Evolutionary conservation across 225 moss, liverwort and hornwort genomes (phyloP).

Genomic region (Lunularia cruciata): DNA sequence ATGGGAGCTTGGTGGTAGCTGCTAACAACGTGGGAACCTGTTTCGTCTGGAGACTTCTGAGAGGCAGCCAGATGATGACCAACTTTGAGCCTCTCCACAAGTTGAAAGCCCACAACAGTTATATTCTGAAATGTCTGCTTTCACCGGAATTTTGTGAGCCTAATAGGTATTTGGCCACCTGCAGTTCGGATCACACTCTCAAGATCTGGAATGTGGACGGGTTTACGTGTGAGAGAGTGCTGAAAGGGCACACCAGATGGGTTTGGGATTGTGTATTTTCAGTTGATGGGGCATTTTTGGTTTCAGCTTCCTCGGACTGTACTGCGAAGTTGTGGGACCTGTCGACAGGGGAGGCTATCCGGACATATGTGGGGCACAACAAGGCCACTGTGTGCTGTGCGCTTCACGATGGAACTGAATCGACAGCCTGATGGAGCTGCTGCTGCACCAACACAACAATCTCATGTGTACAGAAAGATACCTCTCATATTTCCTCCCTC

Average conservation of each 20-base stretch:
- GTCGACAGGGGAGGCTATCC: conserved; percentile 80
- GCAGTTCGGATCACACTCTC: conserved; percentile 84
- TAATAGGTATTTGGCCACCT: conserved; percentile 83
- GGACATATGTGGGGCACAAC: conserved; percentile 80
- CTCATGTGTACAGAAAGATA: neutral
- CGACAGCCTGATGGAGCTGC: conserved; percentile 32
- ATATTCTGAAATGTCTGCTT: conserved; percentile 87
- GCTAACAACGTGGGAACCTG: conserved; percentile 92
- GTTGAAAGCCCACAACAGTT: conserved; percentile 82
- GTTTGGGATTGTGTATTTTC: conserved; percentile 99
- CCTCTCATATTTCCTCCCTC: neutral
- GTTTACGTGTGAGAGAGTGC: conserved; percentile 68
- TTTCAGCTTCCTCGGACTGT: conserved; percentile 83
- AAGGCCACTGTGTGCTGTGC: conserved; percentile 95
- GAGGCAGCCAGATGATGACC: conserved; percentile 94
- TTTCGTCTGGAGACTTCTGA: conserved; percentile 90
- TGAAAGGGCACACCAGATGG: conserved; percentile 80
- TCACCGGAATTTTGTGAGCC: conserved; percentile 96
- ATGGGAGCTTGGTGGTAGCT: conserved; percentile 90
- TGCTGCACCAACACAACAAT: neutral
- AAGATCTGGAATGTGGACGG: conserved; percentile 92
- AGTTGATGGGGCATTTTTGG: conserved; percentile 90
- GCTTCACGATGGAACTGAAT: conserved; percentile 93
- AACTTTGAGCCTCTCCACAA: conserved; percentile 97
- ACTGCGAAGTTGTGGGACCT: conserved; percentile 90